Evolutionary conservation across 129 eudicot genomes (phyloP), one percentile per base, ranked within the genome.

Genomic region (Silybum marianum): DNA sequence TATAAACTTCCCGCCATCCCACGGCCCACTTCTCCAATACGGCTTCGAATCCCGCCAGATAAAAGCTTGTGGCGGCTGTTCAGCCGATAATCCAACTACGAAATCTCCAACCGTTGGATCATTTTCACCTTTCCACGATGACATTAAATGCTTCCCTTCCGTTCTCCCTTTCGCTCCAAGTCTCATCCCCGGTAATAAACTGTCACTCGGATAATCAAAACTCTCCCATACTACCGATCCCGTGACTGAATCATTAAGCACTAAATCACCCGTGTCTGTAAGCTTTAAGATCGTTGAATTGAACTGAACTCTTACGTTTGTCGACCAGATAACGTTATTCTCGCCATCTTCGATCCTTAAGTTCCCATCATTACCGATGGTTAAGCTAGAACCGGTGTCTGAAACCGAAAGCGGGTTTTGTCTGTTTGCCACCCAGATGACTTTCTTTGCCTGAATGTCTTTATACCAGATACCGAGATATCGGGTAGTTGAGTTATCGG

Each of bases 381-480:
- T 60, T 62, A 85, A 80, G 78, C 38, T 81, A 22, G 69, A 23
- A 19, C 13, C 25, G n/a, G 22, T 21, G 71, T 81, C 76, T 13
- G 68, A 70, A 72, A 81, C 77, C 3, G 73, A 68, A 22, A 63
- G 76, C 12, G 85, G 85, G 34, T 72, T 85, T 71, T 81, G 76
- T 65, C 85, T 77, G 54, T 77, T 81, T 76, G 82, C 80, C 1
- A 85, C 85, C 88, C 88, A 77, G 30, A 85, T 40, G 23, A 62
- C n/a, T 46, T 46, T 71, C 12, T 34, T 54, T 63, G 25, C 63
- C 18, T 28, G 3, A 32, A 25, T 24, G 62, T 77, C 25, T 78
- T 72, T 85, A 83, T 28, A 80, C 82, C 88, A 85, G 63, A 85
- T 81, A 9, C 88, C 88, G 19, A 85, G 48, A 77, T 80, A 76